Evolutionary conservation across 345 rosid species (phyloP).

Genomic region (Iberis pinnata): DNA sequence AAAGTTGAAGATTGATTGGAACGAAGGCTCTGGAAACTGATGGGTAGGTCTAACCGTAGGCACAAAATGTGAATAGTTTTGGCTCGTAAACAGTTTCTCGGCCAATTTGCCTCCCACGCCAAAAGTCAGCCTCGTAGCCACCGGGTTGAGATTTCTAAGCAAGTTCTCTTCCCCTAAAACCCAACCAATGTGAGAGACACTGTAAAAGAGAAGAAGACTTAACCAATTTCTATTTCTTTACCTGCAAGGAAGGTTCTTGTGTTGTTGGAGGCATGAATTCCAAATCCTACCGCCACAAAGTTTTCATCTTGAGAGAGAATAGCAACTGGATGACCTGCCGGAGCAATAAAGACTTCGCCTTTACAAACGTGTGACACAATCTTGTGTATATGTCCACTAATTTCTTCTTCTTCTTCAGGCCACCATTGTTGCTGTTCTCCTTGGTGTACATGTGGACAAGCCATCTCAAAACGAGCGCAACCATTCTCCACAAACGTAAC

Average conservation of each 20-base stretch:
- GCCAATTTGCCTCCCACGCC: constrained; percentile 18
- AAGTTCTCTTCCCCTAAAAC: constrained; percentile 24
- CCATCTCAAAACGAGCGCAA: constrained; percentile 44
- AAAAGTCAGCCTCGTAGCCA: constrained; percentile 18
- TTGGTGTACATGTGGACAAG: constrained; percentile 34
- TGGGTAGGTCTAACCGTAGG: constrained; percentile 8
- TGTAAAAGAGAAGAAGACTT: too few species aligned
- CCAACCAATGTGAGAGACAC: not conserved
- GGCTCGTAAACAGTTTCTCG: constrained; percentile 26
- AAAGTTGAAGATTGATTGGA: constrained; percentile 17
- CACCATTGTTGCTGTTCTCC: constrained; percentile 3
- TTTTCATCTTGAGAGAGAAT: constrained; percentile 24
- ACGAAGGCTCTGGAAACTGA: constrained; percentile 12
- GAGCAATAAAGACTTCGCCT: constrained; percentile 41
- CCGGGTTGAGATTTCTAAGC: constrained; percentile 16
- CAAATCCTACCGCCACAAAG: constrained; percentile 34
- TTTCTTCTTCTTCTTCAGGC: constrained; percentile 7
- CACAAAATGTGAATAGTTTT: constrained; percentile 24
- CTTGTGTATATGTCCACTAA: constrained; percentile 27
- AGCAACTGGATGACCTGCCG: constrained; percentile 45
- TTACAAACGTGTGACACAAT: constrained; percentile 31
- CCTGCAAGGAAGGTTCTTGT: constrained; percentile 50
- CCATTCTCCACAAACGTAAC: constrained; percentile 36
- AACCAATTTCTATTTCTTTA: not conserved
- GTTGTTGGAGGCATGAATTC: constrained; percentile 32